Base-by-base conservation (phyloP, 2,329 filamentous ascomycete genomes). In the Pseudogymnoascus pannorum region DNA sequence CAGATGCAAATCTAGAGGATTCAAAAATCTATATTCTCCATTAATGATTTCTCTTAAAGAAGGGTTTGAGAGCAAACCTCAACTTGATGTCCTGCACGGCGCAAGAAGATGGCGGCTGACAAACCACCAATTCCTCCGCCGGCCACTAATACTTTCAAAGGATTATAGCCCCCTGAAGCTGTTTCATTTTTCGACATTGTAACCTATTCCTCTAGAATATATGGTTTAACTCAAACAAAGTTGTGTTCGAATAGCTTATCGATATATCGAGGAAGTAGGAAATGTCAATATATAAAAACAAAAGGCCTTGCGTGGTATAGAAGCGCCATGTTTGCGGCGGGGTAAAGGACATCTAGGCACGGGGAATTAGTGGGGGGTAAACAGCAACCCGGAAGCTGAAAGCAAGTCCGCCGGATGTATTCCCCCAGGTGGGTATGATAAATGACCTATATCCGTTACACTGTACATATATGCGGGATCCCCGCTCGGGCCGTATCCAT, bases 1-100 rank as follows among this genome's bases (percentile, higher is more conserved):
- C 84, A 58, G 75, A 79, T 16, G 79, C 78, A 35, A 86, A 79
- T 1, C 74, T 73, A 0, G 82, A 85, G 67, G 83, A 78, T 65
- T 87, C 83, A 58, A 77, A 81, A 0, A 85, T 64, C 78, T 82
- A 60, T 24, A 24, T n/a, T 24, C 2, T 24, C 14, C 5, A 24
- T 44, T 7, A 44, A 24, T 44, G 12, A 44, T 12, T 12, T 22
- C 18, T 5, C 8, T 20, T 11, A 9, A 14, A 5, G 8, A 20
- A 20, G n/a, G 38, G 20, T 20, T 22, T 20, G 5, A 22, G 38
- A 11, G 20, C 18, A 6, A 2, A 42, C 3, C 18, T 42, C 38
- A 22, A 82, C 79, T 2, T 74, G 68, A 68, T 83, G 80, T 57
- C 81, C 81, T 14, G 76, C 76, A 14, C 79, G 78, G 8, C 80